A percentile compares a stretch with the other conserved stretches of the same genome.
Conservation (phyloP, 768 basidiomycete species). For the Tulasnella sp. region DNA sequence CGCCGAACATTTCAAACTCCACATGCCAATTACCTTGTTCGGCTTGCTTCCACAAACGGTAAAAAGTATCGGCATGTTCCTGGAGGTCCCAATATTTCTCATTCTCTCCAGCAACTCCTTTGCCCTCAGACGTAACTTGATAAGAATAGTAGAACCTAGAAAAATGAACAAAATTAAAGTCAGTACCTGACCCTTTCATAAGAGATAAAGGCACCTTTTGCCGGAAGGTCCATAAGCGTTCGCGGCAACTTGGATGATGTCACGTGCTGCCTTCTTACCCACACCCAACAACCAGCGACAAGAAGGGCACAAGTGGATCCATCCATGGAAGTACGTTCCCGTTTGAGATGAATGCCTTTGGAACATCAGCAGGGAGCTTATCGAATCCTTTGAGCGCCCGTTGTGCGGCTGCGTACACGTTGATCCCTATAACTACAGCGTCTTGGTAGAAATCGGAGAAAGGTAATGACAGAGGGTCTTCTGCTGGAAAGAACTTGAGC, state of each 20-base stretch:
- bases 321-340: slow-evolving; percentile 13
- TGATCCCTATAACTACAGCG: neutral
- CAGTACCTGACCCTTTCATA: neutral
- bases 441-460: neutral
- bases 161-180: too few species aligned
- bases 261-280: slow-evolving; percentile 1
- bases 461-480: slow-evolving; percentile 1
- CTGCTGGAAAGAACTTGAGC: neutral
- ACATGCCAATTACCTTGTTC: slow-evolving; percentile 9
- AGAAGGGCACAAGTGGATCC: neutral
- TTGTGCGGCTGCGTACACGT: slow-evolving; percentile 4
- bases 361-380: neutral
- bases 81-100: neutral
- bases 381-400: slow-evolving; percentile 7
- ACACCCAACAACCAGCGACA: neutral
- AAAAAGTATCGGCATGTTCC: slow-evolving; percentile 2
- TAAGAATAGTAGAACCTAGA: slow-evolving; percentile 14
- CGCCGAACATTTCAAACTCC: too few species aligned
- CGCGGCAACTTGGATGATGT: slow-evolving; percentile 5
- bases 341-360: slow-evolving; percentile 1
- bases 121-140: slow-evolving; percentile 2
- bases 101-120: too few species aligned
- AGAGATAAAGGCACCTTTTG: neutral
- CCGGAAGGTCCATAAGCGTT: neutral
- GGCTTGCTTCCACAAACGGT: neutral